Conservation (phyloP, 1,139 yeast genomes). For the Saccharomyces hybrid region DNA sequence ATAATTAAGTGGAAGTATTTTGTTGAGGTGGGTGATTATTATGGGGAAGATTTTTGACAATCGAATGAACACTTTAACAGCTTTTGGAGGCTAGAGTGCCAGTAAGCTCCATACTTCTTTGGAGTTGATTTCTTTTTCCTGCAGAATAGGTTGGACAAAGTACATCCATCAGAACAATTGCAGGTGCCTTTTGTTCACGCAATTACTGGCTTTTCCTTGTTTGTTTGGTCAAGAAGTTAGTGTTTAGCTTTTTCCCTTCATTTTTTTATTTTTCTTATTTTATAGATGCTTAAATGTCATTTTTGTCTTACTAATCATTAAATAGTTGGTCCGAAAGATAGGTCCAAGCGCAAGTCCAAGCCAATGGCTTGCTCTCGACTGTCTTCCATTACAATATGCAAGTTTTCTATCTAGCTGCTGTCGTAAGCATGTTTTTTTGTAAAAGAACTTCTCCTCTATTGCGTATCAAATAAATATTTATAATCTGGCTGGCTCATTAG, state of each 20-base stretch:
- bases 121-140: too few species aligned
- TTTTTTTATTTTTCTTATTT: not conserved
- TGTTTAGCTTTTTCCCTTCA: not conserved
- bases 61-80: too few species aligned
- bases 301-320: not conserved
- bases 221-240: too few species aligned
- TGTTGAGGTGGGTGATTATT: not conserved
- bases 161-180: not conserved
- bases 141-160: not conserved
- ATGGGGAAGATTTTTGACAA: not conserved
- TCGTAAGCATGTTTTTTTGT: too few species aligned
- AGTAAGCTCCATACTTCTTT: too few species aligned
- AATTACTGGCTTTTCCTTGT: too few species aligned
- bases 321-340: not conserved
- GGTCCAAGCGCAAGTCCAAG: too few species aligned
- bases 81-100: too few species aligned
- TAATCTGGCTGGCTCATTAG: slow-evolving; percentile 10
- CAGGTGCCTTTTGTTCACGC: too few species aligned
- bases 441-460: not conserved
- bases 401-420: not conserved
- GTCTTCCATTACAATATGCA: too few species aligned
- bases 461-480: not conserved
- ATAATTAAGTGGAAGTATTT: too few species aligned
- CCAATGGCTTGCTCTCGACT: too few species aligned
- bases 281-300: not conserved